Conservation (phyloP, 306 rosid species). For the Quercus ilex region DNA sequence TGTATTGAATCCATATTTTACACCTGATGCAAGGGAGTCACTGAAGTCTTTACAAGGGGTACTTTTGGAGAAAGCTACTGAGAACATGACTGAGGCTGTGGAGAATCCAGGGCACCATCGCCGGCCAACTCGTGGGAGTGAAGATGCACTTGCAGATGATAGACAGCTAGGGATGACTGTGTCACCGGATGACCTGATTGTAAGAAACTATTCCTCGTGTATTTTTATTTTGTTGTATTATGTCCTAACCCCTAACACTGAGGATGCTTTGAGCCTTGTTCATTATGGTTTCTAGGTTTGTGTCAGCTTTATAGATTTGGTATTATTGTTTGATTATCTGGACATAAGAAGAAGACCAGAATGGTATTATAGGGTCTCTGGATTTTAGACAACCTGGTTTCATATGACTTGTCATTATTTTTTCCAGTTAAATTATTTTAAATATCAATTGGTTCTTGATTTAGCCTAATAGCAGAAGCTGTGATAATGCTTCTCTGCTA, state of each 20-base stretch:
- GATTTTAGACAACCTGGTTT: background rate
- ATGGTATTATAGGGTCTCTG: background rate
- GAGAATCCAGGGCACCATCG: slow-evolving; percentile 92
- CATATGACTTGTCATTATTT: background rate
- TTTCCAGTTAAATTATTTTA: too few species aligned
- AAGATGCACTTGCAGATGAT: slow-evolving; percentile 80
- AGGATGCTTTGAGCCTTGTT: background rate
- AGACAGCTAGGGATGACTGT: slow-evolving; percentile 60
- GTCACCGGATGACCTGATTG: slow-evolving; percentile 95
- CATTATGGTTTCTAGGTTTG: background rate
- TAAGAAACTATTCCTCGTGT: slow-evolving; percentile 42
- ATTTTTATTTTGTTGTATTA: slow-evolving; percentile 3
- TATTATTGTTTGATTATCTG: background rate
- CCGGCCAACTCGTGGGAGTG: slow-evolving; percentile 95
- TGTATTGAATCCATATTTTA: slow-evolving; percentile 85
- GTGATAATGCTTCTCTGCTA: background rate
- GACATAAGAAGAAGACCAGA: background rate
- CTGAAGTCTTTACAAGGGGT: slow-evolving; percentile 87
- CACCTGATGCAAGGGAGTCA: slow-evolving; percentile 92
- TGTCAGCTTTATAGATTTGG: slow-evolving; percentile 2
- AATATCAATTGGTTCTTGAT: background rate
- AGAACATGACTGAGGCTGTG: slow-evolving; percentile 56
- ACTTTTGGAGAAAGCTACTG: slow-evolving; percentile 94
- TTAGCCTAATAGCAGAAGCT: background rate
- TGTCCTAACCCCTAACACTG: background rate